Evolutionary conservation across 495 filamentous ascomycete species (phyloP).

Genomic region (Zalerion maritima): DNA sequence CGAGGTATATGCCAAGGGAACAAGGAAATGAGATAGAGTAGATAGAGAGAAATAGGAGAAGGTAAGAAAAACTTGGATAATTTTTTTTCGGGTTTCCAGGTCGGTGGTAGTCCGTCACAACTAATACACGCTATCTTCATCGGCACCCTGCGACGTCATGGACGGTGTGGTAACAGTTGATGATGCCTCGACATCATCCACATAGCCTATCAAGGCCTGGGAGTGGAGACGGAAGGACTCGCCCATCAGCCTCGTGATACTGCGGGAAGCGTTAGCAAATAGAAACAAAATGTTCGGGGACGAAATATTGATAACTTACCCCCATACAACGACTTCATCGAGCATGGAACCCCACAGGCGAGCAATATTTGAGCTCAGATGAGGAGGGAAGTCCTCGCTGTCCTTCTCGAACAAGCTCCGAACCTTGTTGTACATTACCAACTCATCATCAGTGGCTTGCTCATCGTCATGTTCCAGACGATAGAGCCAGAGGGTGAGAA

Average conservation of each 20-base stretch:
- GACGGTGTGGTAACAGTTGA: conserved; percentile 45
- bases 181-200: conserved; percentile 52
- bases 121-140: conserved; percentile 48
- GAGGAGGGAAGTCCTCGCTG: conserved; percentile 57
- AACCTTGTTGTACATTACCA: conserved; percentile 90
- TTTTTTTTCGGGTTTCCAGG: too few relatives aligned
- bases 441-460: conserved; percentile 76
- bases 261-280: conserved; percentile 38
- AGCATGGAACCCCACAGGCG: conserved; percentile 96
- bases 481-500: conserved; percentile 95
- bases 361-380: conserved; percentile 85
- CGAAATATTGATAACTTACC: conserved; percentile 39
- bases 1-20: conserved; percentile 38
- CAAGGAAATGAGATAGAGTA: too few relatives aligned
- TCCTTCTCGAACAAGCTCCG: conserved; percentile 83
- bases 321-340: conserved; percentile 98
- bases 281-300: conserved; percentile 4
- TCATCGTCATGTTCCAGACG: conserved; percentile 98
- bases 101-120: too few relatives aligned
- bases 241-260: conserved; percentile 94
- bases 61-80: neutral
- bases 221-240: conserved; percentile 96
- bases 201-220: conserved; percentile 84
- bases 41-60: too few relatives aligned
- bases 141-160: conserved; percentile 45